Conservation (phyloP, 2,329 filamentous ascomycete genomes). For the Sporothrix protearum region DNA sequence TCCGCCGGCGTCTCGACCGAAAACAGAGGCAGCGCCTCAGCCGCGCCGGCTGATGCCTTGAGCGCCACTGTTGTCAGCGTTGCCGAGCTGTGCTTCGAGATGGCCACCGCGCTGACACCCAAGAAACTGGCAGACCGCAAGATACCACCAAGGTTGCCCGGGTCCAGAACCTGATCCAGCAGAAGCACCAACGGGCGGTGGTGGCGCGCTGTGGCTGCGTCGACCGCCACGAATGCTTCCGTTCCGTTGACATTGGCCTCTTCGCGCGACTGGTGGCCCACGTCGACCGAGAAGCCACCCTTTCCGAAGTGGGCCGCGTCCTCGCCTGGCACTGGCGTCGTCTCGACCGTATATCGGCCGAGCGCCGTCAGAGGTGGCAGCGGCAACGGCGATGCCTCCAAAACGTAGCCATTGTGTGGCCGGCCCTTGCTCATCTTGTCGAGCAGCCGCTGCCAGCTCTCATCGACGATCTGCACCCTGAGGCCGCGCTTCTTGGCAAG, state of each 20-base stretch:
- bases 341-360: constrained; percentile 44
- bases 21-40: constrained; percentile 74
- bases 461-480: constrained; percentile 54
- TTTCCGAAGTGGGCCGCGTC: background rate
- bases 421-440: constrained; percentile 79
- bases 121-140: constrained; percentile 85
- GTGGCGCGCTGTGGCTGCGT: constrained; percentile 17
- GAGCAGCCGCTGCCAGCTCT: constrained; percentile 63
- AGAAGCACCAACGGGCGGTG: constrained; percentile 69
- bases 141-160: constrained; percentile 86
- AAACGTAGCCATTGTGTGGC: constrained; percentile 84
- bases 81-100: constrained; percentile 71
- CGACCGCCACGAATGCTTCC: background rate
- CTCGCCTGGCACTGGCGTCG: background rate
- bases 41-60: constrained; percentile 84
- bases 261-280: constrained; percentile 69
- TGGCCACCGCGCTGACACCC: constrained; percentile 78
- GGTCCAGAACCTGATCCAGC: constrained; percentile 74
- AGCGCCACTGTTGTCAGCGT: constrained; percentile 71
- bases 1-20: constrained; percentile 61
- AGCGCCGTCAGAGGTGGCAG: constrained; percentile 63
- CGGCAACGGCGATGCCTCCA: constrained; percentile 82
- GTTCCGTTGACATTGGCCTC: constrained; percentile 68
- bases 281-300: constrained; percentile 53
- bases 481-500: constrained; percentile 50